These are phyloP conservation scores for Musa troglodytarum DNA, from an alignment of 176 grass and related monocot genomes.

Conservation along the genomic window DNA sequence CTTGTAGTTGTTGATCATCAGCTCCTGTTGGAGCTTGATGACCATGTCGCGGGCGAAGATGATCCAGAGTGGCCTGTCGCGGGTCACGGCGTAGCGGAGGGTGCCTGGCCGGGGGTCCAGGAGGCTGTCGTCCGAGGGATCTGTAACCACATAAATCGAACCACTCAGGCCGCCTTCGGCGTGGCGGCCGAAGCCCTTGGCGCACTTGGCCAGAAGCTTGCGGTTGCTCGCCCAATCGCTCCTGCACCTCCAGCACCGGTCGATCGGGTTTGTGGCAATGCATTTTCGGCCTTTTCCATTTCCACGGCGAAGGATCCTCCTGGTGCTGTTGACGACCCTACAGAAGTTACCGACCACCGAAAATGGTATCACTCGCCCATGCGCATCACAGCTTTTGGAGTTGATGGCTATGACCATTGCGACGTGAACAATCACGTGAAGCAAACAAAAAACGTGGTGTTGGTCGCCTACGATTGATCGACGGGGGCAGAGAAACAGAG, in stretches of 20 bases:
- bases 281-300: conserved; percentile 22
- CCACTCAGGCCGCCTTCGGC: conserved; percentile 30
- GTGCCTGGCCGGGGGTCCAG: conserved; percentile 27
- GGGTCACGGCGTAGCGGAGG: conserved; percentile 45
- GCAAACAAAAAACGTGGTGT: too few species aligned
- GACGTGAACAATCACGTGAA: too few species aligned
- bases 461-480: too few species aligned
- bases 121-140: conserved; percentile 37
- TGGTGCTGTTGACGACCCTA: not conserved
- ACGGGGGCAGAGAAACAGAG: too few species aligned
- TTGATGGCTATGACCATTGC: not conserved
- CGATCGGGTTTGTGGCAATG: conserved; percentile 63
- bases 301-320: conserved; percentile 4
- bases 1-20: conserved; percentile 58
- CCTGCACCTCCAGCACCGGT: conserved; percentile 66
- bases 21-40: conserved; percentile 40
- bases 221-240: conserved; percentile 37
- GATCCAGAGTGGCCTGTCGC: conserved; percentile 56
- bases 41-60: conserved; percentile 52
- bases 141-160: conserved; percentile 36
- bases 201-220: conserved; percentile 42
- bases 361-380: not conserved
- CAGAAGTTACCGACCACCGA: conserved; percentile 1
- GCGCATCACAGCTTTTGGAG: not conserved
- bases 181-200: conserved; percentile 34